Evolutionary conservation across 2,329 filamentous ascomycete genomes (phyloP), one percentile per base, ranked within the genome.

Genomic region (Sphaerulina vaccinii): DNA sequence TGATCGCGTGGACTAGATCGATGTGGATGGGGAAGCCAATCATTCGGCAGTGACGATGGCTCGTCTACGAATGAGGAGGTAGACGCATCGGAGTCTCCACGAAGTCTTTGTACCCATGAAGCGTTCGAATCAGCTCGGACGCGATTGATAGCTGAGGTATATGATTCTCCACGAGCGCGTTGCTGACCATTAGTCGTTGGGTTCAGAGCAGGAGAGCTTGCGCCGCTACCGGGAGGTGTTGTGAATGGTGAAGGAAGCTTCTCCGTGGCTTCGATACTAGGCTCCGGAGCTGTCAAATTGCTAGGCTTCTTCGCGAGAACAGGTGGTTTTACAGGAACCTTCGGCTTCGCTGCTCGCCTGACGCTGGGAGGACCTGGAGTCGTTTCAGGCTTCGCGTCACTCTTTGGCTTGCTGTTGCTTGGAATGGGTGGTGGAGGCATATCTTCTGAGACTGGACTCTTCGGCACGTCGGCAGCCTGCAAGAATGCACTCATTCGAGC

Each of bases 301-400:
- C 51, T 57, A 6, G 64, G 33, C 33, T 61, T 61, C 33, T 63
- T 60, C 6, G 57, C 54, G 16, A 66, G 46, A 5, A 54, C 41
- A 4, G 47, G 42, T 8, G 65, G 65, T 46, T 68, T 68, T 6
- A 39, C 68, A 9, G 77, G 77, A 48, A 87, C 79, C 62, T 82
- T 85, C 3, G 86, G 86, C 69, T 95, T 95, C 35, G 88, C 88
- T 23, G 84, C 83, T 49, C 91, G 83, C 67, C 95, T 93, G 32
- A 91, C 79, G 1, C 87, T 86, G 3, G 90, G 89, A 8, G 88
- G 88, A 9, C 77, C 68, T 3, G 37, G 39, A 13, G 78, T 54
- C 10, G 51, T 36, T 16, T 58, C 54, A 13, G 54, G n/a, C 29
- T 59, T 58, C 11, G 38, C 39, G 21, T 50, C 43, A 15, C 23